Base-by-base conservation (phyloP, 352 stramenopile species). In the Pseudoperonospora humuli region DNA sequence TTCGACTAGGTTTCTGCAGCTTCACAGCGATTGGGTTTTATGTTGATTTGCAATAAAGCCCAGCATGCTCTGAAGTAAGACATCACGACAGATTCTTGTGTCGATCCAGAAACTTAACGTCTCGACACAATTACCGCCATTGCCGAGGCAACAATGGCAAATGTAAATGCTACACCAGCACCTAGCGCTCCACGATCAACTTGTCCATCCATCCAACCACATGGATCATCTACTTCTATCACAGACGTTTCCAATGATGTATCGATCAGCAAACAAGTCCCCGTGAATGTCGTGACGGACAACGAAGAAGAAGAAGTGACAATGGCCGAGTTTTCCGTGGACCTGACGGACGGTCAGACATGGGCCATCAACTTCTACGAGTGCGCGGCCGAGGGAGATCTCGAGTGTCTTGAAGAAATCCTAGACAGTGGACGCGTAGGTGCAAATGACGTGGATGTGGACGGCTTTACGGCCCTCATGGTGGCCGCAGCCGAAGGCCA, bases 401-500 rank as follows among this genome's bases (percentile, higher is more conserved):
- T 88, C 10, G 50, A 68, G 44, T 79, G 63, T 37, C 59, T 91
- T 0, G 61, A 72, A 25, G 59, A 71, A 32, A 75, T 88, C 35
- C 44, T 85, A 39, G 76, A 89, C 29, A 68, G 70, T 19, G 55
- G 64, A 34, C 62, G 61, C 36, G 74, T 86, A 18, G 52, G 58
- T 23, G 49, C 86, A 28, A 69, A 92, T 45, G 75, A 82, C 40
- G 65, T 85, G 40, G 79, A 92, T 58, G 76, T 87, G 18, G 79
- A 92, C 41, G 79, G 79, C 43, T 92, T 92, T 57, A 85, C 79
- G 21, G 79, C 79, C 38, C 65, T 92, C 32, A 88, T 92, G 79
- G 81, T 92, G 38, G 76, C 79, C 5, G 66, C 76, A 2, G 79
- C 79, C 7, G 79, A 92, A 49, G 79, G 76, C 32, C 76, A 86